A percentile compares a stretch with the other conserved stretches of the same genome.
phyloP scores from a whole-genome alignment of 2,329 filamentous ascomycete species.

The Thielaviopsis populi region DNA sequence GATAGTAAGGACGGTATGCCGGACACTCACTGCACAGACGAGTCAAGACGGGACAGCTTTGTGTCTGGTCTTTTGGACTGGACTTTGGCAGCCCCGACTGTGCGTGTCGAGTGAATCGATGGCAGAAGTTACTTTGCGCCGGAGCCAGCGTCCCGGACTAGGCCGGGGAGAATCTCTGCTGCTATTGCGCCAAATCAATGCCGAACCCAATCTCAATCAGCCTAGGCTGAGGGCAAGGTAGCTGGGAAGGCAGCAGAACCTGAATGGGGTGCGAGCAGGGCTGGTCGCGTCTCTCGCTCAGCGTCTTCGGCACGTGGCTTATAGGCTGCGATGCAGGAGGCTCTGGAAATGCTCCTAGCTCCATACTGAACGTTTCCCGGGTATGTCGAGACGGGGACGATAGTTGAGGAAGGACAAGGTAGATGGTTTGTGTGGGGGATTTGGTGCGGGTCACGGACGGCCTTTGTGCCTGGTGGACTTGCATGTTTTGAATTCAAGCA shows the following conservation, averaged over 20 bases:
- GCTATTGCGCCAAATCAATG: conserved; percentile 6
- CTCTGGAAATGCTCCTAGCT: conserved; percentile 11
- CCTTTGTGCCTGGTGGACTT: too few species aligned
- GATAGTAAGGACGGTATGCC: conserved; percentile 37
- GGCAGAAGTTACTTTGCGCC: conserved; percentile 38
- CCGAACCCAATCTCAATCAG: conserved; percentile 11
- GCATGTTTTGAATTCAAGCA: conserved; percentile 21
- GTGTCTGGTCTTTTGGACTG: too few species aligned
- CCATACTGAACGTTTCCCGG: not conserved
- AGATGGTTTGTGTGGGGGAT: conserved; percentile 23
- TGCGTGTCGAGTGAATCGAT: conserved; percentile 13
- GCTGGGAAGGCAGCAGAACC: conserved; percentile 10
- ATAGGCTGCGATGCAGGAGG: not conserved
- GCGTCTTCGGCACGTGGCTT: conserved; percentile 23
- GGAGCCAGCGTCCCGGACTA: conserved; percentile 43
- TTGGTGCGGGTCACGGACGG: conserved; percentile 17
- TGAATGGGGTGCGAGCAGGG: conserved; percentile 25
- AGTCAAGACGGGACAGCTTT: not conserved
- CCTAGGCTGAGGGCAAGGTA: conserved; percentile 19
- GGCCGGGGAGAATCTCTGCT: conserved; percentile 32
- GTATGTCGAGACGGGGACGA: conserved; percentile 16
- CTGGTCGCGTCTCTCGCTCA: conserved; percentile 32
- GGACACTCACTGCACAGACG: conserved; percentile 13
- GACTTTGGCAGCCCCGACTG: not conserved
- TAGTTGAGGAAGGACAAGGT: conserved; percentile 24